Evolutionary conservation across 306 rosid genomes (phyloP).

Genomic region (Sicyos edulis): DNA sequence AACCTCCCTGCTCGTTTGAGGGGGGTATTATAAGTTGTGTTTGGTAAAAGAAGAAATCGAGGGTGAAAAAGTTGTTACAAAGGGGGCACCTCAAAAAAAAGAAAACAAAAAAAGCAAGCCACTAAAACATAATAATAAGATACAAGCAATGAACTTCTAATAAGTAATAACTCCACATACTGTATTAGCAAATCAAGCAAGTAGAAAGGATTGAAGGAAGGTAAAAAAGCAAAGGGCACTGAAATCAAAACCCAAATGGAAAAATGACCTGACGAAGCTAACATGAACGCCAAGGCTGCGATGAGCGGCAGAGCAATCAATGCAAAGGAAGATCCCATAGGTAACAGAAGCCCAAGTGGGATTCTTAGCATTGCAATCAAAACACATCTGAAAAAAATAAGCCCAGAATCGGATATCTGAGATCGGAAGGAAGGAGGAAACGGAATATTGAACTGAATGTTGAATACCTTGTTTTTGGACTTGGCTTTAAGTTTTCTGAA

Average conservation of each 20-base stretch:
- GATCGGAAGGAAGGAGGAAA: conserved; percentile 54
- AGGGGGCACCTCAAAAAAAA: too few relatives aligned
- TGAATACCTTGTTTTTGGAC: conserved; percentile 95
- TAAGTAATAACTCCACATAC: too few relatives aligned
- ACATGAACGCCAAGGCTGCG: conserved; percentile 92
- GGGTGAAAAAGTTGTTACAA: too few relatives aligned
- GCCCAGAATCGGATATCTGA: conserved; percentile 23
- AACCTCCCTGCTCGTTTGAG: too few relatives aligned
- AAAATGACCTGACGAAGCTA: conserved; percentile 76
- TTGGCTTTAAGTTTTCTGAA: conserved; percentile 75
- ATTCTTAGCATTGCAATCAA: conserved; percentile 93
- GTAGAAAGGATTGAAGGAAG: too few relatives aligned
- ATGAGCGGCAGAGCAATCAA: conserved; percentile 92
- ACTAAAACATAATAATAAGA: too few relatives aligned
- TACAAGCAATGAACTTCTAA: too few relatives aligned
- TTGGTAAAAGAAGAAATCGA: too few relatives aligned
- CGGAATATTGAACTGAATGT: not conserved
- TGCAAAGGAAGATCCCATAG: conserved; percentile 90
- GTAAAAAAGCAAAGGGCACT: not conserved
- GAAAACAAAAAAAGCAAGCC: too few relatives aligned
- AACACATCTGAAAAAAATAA: conserved; percentile 63
- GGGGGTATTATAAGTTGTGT: too few relatives aligned
- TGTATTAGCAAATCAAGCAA: too few relatives aligned
- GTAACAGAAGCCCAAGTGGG: conserved; percentile 99
- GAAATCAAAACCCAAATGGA: conserved; percentile 1